phyloP scores from a whole-genome alignment of 768 basidiomycete genomes.

The Gymnopilus junonius region DNA sequence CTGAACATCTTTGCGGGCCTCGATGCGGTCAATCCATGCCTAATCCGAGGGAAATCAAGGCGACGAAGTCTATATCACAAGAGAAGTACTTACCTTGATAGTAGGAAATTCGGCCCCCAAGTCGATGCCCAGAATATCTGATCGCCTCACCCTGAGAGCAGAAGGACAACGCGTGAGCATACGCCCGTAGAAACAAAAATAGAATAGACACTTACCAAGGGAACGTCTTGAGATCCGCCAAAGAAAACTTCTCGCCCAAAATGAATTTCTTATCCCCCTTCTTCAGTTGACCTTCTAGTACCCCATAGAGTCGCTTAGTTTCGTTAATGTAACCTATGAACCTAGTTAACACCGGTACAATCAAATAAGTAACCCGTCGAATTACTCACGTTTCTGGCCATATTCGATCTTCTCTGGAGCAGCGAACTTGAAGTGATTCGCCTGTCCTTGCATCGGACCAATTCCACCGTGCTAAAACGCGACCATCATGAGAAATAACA shows the following conservation, averaged over 20 bases:
- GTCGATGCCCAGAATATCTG: slow-evolving; percentile 51
- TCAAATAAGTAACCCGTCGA: background rate
- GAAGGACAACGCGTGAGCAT: background rate
- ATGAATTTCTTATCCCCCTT: slow-evolving; percentile 80
- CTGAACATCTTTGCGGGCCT: slow-evolving; percentile 1
- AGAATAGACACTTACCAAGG: slow-evolving; percentile 57
- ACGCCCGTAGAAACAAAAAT: background rate
- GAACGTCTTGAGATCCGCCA: slow-evolving; percentile 74
- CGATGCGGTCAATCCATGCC: slow-evolving; percentile 14
- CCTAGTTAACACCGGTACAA: background rate
- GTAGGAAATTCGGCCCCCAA: slow-evolving; percentile 65
- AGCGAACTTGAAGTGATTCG: background rate
- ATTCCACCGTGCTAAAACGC: slow-evolving; percentile 76
- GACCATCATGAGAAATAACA: background rate
- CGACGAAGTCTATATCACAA: no score
- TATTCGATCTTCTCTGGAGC: slow-evolving; percentile 72
- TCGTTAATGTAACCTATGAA: slow-evolving; percentile 72
- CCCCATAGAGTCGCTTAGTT: slow-evolving; percentile 78
- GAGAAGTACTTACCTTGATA: slow-evolving; percentile 46
- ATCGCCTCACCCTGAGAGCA: slow-evolving; percentile 53
- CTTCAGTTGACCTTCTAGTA: slow-evolving; percentile 73
- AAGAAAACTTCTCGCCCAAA: slow-evolving; percentile 61
- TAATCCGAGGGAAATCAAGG: background rate
- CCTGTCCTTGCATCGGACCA: slow-evolving; percentile 74
- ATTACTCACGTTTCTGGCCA: slow-evolving; percentile 57